Conservation (phyloP, 768 basidiomycete genomes). For the Termitomyces sp. region DNA sequence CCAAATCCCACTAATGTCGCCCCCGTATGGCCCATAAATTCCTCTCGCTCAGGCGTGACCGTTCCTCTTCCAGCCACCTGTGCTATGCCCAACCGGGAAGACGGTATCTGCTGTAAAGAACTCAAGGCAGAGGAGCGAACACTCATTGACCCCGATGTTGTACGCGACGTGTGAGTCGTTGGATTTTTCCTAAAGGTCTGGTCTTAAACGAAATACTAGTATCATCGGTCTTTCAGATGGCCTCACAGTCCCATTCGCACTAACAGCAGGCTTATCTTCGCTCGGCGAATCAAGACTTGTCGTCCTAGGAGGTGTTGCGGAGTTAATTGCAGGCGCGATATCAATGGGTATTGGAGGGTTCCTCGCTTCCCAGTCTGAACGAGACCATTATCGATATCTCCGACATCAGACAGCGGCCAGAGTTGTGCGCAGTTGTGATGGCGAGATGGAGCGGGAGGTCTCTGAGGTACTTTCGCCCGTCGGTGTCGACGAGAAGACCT, state of each 20-base stretch:
- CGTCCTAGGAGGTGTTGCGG: slow-evolving; percentile 90
- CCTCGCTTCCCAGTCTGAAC: slow-evolving; percentile 94
- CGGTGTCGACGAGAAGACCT: slow-evolving; percentile 83
- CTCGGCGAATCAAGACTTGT: slow-evolving; percentile 90
- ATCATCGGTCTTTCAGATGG: slow-evolving; percentile 91
- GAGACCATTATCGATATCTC: slow-evolving; percentile 89
- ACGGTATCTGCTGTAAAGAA: slow-evolving; percentile 85
- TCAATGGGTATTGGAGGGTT: slow-evolving; percentile 99
- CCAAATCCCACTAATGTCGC: slow-evolving; percentile 31
- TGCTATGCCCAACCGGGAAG: slow-evolving; percentile 44
- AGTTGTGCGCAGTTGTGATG: slow-evolving; percentile 85
- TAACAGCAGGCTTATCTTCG: slow-evolving; percentile 86
- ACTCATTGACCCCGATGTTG: slow-evolving; percentile 81
- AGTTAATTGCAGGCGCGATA: slow-evolving; percentile 94
- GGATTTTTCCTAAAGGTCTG: neutral
- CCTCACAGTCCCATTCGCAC: slow-evolving; percentile 87
- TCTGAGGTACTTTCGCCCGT: slow-evolving; percentile 82
- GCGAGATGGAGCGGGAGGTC: slow-evolving; percentile 97
- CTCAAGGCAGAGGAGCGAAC: slow-evolving; percentile 80
- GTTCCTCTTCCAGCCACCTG: slow-evolving; percentile 58
- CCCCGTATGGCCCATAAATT: slow-evolving; percentile 65
- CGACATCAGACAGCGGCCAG: slow-evolving; percentile 71
- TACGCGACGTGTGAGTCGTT: slow-evolving; percentile 75
- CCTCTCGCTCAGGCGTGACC: slow-evolving; percentile 32
- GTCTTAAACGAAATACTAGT: slow-evolving; percentile 32